Evolutionary conservation across 129 eudicot species (phyloP).

Genomic region (Dittrichia graveolens): DNA sequence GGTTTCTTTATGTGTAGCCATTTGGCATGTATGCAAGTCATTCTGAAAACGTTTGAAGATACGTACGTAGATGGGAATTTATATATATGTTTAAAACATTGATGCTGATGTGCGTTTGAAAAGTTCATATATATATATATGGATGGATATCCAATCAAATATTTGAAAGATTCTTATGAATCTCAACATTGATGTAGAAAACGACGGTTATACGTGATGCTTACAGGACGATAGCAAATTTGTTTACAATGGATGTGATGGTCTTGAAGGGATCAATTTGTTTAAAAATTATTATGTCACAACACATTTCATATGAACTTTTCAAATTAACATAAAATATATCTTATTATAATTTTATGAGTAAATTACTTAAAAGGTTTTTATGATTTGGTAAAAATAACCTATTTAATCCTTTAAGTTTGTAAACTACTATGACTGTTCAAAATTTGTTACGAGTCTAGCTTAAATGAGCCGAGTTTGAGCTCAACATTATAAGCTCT

Average conservation of each 20-base stretch:
- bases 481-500: too few relatives aligned
- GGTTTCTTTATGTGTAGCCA: slow-evolving; percentile 23
- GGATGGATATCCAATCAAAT: neutral
- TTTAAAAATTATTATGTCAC: neutral
- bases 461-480: too few relatives aligned
- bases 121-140: neutral
- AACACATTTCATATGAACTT: neutral
- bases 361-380: too few relatives aligned
- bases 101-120: slow-evolving; percentile 26
- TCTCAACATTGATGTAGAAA: slow-evolving; percentile 6
- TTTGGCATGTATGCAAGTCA: slow-evolving; percentile 35
- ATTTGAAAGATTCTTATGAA: neutral
- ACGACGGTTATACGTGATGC: slow-evolving; percentile 7
- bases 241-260: neutral
- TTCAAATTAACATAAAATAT: slow-evolving; percentile 21
- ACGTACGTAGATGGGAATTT: neutral
- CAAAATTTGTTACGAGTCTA: too few relatives aligned
- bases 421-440: too few relatives aligned
- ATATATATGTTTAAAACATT: neutral
- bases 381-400: too few relatives aligned
- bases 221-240: slow-evolving; percentile 16
- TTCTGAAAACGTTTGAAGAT: neutral
- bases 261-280: neutral
- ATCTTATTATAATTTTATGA: too few relatives aligned
- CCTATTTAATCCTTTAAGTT: too few relatives aligned